These are phyloP conservation scores for Hericium rajendrae DNA, from an alignment of 768 basidiomycete genomes.

Conservation along the genomic window DNA sequence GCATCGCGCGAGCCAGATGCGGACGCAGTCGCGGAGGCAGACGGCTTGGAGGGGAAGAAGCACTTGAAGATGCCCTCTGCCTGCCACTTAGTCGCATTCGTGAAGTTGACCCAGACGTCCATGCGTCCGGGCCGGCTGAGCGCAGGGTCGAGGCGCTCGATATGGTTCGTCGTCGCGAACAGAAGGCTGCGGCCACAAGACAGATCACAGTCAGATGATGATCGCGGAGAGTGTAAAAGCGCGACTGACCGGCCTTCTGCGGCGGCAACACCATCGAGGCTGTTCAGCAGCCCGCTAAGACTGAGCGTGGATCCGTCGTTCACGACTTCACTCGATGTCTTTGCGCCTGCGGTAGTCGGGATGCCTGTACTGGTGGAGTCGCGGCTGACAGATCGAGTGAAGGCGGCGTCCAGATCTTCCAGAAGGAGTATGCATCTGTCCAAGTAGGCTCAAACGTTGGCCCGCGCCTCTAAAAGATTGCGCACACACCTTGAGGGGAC, in stretches of 20 bases:
- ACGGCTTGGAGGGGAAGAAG: constrained; percentile 74
- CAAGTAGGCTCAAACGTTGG: constrained; percentile 10
- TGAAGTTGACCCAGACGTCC: constrained; percentile 91
- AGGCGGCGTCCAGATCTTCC: constrained; percentile 89
- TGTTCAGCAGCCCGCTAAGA: constrained; percentile 79
- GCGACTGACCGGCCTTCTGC: constrained; percentile 71
- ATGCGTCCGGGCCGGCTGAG: constrained; percentile 82
- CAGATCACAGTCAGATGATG: constrained; percentile 2
- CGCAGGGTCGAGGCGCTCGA: constrained; percentile 85
- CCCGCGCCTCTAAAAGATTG: constrained; percentile 9
- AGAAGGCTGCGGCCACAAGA: constrained; percentile 42
- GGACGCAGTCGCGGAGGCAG: not conserved
- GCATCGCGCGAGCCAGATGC: constrained; percentile 24
- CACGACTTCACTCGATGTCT: constrained; percentile 26
- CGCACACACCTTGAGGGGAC: constrained; percentile 65
- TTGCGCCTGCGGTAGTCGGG: constrained; percentile 36
- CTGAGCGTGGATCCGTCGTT: constrained; percentile 77
- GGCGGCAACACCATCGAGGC: constrained; percentile 77
- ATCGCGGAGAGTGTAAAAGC: not conserved
- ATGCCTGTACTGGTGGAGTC: constrained; percentile 70
- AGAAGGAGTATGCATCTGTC: constrained; percentile 82
- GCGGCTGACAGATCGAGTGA: constrained; percentile 80
- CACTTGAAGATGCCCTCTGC: constrained; percentile 90
- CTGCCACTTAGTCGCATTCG: constrained; percentile 86
- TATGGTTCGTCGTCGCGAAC: constrained; percentile 91